These are phyloP conservation scores for Puccinia hordei DNA, from an alignment of 1,284 basidiomycete species.

Conservation along the genomic window DNA sequence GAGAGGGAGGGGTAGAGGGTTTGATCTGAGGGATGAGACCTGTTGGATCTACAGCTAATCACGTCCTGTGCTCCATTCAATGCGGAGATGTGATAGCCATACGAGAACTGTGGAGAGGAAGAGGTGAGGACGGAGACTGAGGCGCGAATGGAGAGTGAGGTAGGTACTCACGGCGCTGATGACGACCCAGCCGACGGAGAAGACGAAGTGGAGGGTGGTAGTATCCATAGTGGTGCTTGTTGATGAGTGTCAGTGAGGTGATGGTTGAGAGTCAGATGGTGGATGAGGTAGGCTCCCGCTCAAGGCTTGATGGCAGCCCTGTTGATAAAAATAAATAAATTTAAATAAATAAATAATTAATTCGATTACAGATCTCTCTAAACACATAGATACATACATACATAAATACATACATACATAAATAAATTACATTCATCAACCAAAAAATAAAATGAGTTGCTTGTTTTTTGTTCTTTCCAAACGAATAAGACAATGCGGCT, in stretches of 20 bases:
- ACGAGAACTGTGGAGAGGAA: slow-evolving; percentile 51
- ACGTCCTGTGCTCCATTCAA: slow-evolving; percentile 81
- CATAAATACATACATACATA: too few species aligned
- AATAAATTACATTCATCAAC: too few species aligned
- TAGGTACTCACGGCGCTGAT: slow-evolving; percentile 39
- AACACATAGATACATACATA: too few species aligned
- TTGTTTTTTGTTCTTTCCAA: too few species aligned
- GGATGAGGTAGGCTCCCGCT: too few species aligned
- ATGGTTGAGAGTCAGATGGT: not conserved
- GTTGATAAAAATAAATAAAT: too few species aligned
- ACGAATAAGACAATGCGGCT: too few species aligned
- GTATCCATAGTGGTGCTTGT: too few species aligned
- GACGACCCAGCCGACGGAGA: slow-evolving; percentile 38
- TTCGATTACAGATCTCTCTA: too few species aligned
- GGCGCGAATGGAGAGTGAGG: not conserved
- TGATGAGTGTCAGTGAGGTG: not conserved
- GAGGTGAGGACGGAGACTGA: not conserved
- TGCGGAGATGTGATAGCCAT: slow-evolving; percentile 73
- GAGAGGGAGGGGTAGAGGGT: slow-evolving; percentile 15
- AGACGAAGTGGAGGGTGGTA: slow-evolving; percentile 23
- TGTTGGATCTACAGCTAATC: slow-evolving; percentile 66
- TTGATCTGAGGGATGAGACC: not conserved
- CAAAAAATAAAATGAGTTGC: too few species aligned
- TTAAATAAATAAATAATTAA: too few species aligned
- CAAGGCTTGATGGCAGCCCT: too few species aligned